Base-by-base conservation (phyloP, 805 yeast genomes). In the Lachancea waltii region DNA sequence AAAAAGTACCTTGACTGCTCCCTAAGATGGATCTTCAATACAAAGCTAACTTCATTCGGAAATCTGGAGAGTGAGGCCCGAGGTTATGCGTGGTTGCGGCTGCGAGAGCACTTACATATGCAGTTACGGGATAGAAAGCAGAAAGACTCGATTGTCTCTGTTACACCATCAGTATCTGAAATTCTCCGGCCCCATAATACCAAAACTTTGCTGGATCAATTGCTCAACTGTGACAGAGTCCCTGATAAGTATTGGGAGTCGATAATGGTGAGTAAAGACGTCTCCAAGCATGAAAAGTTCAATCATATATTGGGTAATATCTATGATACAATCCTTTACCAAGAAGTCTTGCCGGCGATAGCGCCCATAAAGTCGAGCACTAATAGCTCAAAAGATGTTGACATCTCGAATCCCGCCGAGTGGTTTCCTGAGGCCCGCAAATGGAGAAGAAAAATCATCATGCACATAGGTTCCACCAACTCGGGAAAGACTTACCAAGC, bases 381-480 rank as follows among this genome's bases (percentile, higher is more conserved):
- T 7, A 36, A 22, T 17, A 33, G 30, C 23, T 44, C 41, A 14
- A 40, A 46, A 10, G 56, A 50, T 19, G 53, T 65, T 6, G 77
- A 75, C 47, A 62, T 78, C 17, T 56, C 69, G 13, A 69, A 77
- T 45, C 92, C 92, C 0, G 73, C 73, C 7, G 78, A 78, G 46
- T 83, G 95, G 87, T 92, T 70, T 51, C 95, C 97, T 0, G 77
- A 70, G 31, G 94, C 98, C 0, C 68, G 97, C 27, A 74, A 77
- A 45, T 67, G 86, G 65, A 79, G 77, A 46, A 68, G 99, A 27
- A 79, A 81, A 35, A 70, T 92, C 34, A 72, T 82, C n/a, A 74
- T 92, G 78, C 99, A 92, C 57, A 85, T 92, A 8, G 99, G 99
- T 0, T 98, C 99, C 1, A 92, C 99, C 0, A 92, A 92, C 58